A percentile compares a stretch with the other conserved stretches of the same genome.
Conservation (phyloP, 192 early-diverging fungal species). For the Phlyctochytrium bullatum region DNA sequence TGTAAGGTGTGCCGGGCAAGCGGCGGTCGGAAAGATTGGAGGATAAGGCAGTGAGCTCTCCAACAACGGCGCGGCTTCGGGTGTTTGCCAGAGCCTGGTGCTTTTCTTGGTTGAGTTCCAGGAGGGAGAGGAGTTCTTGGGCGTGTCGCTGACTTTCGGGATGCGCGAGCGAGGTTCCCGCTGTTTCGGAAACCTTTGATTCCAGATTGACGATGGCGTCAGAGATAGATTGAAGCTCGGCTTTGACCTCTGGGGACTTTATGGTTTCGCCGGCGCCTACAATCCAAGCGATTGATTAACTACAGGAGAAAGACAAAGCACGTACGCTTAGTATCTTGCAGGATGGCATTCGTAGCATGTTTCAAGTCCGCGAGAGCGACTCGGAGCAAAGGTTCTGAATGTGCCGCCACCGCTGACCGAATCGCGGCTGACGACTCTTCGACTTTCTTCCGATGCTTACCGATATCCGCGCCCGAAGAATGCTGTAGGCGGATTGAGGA, state of each 20-base stretch:
- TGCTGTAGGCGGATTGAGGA: not conserved
- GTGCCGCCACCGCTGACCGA: slow-evolving; percentile 7
- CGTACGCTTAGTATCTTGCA: slow-evolving; percentile 22
- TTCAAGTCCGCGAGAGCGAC: slow-evolving; percentile 17
- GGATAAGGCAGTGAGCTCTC: slow-evolving; percentile 17
- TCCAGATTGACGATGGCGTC: slow-evolving; percentile 18
- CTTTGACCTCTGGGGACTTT: slow-evolving; percentile 13
- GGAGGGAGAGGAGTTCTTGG: slow-evolving; percentile 10
- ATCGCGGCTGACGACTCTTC: slow-evolving; percentile 17
- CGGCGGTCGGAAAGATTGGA: slow-evolving; percentile 12
- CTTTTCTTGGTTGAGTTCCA: slow-evolving; percentile 10
- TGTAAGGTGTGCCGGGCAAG: slow-evolving; percentile 10
- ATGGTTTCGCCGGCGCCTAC: slow-evolving; percentile 16
- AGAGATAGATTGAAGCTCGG: slow-evolving; percentile 12
- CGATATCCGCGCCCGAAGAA: slow-evolving; percentile 13
- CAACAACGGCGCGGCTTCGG: slow-evolving; percentile 26
- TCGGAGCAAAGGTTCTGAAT: slow-evolving; percentile 6
- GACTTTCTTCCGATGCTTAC: slow-evolving; percentile 14
- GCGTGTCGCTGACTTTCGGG: slow-evolving; percentile 12
- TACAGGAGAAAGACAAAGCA: not conserved
- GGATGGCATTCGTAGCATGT: slow-evolving; percentile 11
- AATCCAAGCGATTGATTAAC: no score
- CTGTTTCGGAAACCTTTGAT: slow-evolving; percentile 8
- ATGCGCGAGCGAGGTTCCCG: not conserved
- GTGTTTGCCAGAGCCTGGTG: slow-evolving; percentile 28